Percentiles rank a stretch among this genome's conserved stretches.
phyloP scores from a whole-genome alignment of 1,139 yeast genomes.

The Saccharomyces hybrid region DNA sequence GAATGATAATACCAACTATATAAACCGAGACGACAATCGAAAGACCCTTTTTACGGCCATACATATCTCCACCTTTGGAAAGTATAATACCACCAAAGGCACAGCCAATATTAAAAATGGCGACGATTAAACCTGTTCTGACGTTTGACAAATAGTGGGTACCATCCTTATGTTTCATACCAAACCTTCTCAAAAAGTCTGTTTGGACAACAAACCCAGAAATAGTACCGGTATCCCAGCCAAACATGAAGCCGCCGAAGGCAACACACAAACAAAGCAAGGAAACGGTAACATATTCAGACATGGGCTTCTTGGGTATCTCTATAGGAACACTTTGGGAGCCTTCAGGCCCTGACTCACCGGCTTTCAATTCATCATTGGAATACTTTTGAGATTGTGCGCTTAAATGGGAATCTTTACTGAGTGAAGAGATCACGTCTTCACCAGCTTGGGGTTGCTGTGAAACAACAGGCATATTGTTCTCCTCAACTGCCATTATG shows the following conservation, averaged over 20 bases:
- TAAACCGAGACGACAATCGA: conserved; percentile 48
- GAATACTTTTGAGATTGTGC: neutral
- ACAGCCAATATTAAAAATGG: conserved; percentile 61
- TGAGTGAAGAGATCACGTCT: neutral
- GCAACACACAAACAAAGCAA: conserved; percentile 42
- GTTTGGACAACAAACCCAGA: conserved; percentile 68
- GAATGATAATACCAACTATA: conserved; percentile 53
- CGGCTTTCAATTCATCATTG: neutral
- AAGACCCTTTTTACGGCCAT: conserved; percentile 54
- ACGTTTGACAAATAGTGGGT: conserved; percentile 39
- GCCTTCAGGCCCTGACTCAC: neutral
- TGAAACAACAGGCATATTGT: neutral
- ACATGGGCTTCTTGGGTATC: conserved; percentile 38
- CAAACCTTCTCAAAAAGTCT: conserved; percentile 46
- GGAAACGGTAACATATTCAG: conserved; percentile 33
- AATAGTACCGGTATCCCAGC: conserved; percentile 73
- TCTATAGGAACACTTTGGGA: conserved; percentile 9
- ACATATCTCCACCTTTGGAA: conserved; percentile 45
- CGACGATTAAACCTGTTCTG: conserved; percentile 53
- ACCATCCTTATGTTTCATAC: conserved; percentile 41
- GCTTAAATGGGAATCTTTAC: neutral
- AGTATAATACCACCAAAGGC: conserved; percentile 53
- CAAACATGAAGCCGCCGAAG: conserved; percentile 62
- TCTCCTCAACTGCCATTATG: neutral
- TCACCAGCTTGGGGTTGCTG: neutral